Evolutionary conservation across 2,329 filamentous ascomycete species (phyloP).

Genomic region (Coniochaeta sp.): DNA sequence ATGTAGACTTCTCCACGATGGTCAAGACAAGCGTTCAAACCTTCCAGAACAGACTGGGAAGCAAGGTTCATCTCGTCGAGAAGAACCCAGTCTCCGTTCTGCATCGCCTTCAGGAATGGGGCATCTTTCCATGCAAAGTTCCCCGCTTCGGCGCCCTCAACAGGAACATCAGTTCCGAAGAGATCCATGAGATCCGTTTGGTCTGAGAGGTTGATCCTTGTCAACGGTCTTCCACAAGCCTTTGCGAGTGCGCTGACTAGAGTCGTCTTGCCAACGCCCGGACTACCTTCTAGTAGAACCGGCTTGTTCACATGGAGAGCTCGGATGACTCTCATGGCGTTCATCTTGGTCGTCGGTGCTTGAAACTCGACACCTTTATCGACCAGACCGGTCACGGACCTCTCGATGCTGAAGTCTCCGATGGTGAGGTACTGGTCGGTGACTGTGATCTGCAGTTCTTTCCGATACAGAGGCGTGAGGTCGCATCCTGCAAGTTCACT

Average conservation of each 20-base stretch:
- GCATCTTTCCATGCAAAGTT: slow-evolving; percentile 95
- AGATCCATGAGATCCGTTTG: slow-evolving; percentile 97
- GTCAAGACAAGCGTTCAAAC: slow-evolving; percentile 91
- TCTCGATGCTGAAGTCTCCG: slow-evolving; percentile 66
- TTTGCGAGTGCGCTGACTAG: slow-evolving; percentile 78
- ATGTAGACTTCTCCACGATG: slow-evolving; percentile 95
- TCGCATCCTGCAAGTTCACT: slow-evolving; percentile 62
- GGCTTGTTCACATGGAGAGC: slow-evolving; percentile 86
- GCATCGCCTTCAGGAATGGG: slow-evolving; percentile 93
- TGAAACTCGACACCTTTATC: slow-evolving; percentile 69
- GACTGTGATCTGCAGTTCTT: slow-evolving; percentile 50
- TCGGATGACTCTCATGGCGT: slow-evolving; percentile 83
- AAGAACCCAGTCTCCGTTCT: slow-evolving; percentile 91
- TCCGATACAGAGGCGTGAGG: slow-evolving; percentile 57
- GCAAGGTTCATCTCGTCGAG: slow-evolving; percentile 98
- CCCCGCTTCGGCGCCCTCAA: slow-evolving; percentile 85
- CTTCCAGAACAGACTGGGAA: slow-evolving; percentile 93
- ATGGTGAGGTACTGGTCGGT: slow-evolving; percentile 52
- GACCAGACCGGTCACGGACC: slow-evolving; percentile 36
- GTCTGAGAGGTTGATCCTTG: slow-evolving; percentile 93
- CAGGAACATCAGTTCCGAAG: slow-evolving; percentile 92
- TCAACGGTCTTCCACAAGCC: slow-evolving; percentile 73
- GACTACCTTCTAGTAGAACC: slow-evolving; percentile 89
- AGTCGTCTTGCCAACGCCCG: slow-evolving; percentile 97
- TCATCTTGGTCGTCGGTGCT: slow-evolving; percentile 82